Evolutionary conservation across 2,329 filamentous ascomycete genomes (phyloP).

Genomic region (Emydomyces testavorans): DNA sequence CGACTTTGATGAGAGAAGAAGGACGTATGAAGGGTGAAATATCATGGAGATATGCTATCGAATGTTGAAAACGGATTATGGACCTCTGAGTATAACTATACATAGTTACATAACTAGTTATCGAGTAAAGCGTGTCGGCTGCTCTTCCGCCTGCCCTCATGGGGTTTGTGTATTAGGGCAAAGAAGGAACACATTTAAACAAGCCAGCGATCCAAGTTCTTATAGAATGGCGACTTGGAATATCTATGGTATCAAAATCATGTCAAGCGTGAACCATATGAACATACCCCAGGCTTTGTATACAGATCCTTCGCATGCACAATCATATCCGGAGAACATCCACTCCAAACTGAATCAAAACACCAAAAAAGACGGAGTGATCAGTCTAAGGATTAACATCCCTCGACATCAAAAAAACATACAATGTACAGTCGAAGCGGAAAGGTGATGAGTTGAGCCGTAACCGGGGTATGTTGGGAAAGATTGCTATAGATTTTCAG

Average conservation of each 20-base stretch:
- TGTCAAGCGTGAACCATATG: neutral
- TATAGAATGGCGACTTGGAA: neutral
- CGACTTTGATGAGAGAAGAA: too few species aligned
- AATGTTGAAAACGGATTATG: too few species aligned
- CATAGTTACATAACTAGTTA: too few species aligned
- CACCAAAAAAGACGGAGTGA: neutral
- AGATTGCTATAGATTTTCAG: conserved; percentile 34
- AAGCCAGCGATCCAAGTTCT: too few species aligned
- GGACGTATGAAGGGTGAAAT: too few species aligned
- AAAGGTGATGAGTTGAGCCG: neutral
- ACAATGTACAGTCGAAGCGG: neutral
- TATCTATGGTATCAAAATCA: neutral
- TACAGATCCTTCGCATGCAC: neutral
- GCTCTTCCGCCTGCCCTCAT: too few species aligned
- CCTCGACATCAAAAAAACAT: neutral
- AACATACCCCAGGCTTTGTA: neutral
- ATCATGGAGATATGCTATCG: too few species aligned
- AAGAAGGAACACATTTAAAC: too few species aligned
- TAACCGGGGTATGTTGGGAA: neutral
- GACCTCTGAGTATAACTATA: too few species aligned
- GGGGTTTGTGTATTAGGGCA: too few species aligned
- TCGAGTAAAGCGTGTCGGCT: too few species aligned
- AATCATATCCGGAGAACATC: neutral
- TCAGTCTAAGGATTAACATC: neutral
- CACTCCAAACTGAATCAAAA: neutral